phyloP scores from a whole-genome alignment of 805 yeast species.

The Ogataea pignaliae region DNA sequence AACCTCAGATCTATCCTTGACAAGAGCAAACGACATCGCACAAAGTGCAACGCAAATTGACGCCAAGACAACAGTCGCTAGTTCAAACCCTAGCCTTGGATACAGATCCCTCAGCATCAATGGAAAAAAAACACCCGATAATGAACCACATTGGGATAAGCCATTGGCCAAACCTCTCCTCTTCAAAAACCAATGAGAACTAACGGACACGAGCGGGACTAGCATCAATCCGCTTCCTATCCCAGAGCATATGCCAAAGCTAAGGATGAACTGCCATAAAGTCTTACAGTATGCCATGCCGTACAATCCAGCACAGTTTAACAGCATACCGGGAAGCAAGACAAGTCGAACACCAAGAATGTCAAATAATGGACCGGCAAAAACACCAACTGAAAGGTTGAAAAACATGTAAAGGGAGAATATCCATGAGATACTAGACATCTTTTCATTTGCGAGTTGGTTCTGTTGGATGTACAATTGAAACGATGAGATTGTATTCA shows the following conservation, averaged over 20 bases:
- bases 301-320: slow-evolving; percentile 47
- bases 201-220: slow-evolving; percentile 58
- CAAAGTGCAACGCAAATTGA: slow-evolving; percentile 41
- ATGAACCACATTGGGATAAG: slow-evolving; percentile 45
- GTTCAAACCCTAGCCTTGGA: slow-evolving; percentile 44
- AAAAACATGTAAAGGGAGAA: slow-evolving; percentile 56
- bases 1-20: slow-evolving; percentile 38
- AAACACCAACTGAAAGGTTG: slow-evolving; percentile 38
- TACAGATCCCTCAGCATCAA: slow-evolving; percentile 48
- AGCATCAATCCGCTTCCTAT: slow-evolving; percentile 56
- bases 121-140: slow-evolving; percentile 52
- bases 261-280: slow-evolving; percentile 53
- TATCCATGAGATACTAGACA: slow-evolving; percentile 60
- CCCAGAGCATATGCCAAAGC: slow-evolving; percentile 56
- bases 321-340: slow-evolving; percentile 39
- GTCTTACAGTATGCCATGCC: slow-evolving; percentile 46
- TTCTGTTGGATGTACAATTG: slow-evolving; percentile 58
- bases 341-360: slow-evolving; percentile 51
- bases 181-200: slow-evolving; percentile 60
- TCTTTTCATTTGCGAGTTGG: slow-evolving; percentile 43
- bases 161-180: slow-evolving; percentile 57
- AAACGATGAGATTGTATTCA: slow-evolving; percentile 58
- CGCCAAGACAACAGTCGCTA: slow-evolving; percentile 52
- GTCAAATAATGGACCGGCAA: slow-evolving; percentile 53
- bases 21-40: slow-evolving; percentile 31